Conservation (phyloP, 257 asterid genomes). For the Handroanthus guayacan region DNA sequence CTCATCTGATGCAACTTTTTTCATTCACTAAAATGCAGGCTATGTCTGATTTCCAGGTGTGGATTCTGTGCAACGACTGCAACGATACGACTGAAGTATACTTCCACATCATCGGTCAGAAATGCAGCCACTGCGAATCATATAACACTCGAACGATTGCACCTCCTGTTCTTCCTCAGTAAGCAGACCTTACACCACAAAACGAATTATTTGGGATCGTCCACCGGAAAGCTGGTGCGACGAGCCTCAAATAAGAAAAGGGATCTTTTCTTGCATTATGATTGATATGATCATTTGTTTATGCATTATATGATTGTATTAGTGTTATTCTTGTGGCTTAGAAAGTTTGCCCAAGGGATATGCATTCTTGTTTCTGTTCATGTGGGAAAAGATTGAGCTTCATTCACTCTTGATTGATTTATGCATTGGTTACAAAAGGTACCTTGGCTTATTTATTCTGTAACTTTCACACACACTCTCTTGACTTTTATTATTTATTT, state of each 20-base stretch:
- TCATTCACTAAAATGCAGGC: neutral
- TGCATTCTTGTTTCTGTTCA: conserved; percentile 27
- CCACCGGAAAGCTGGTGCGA: conserved; percentile 43
- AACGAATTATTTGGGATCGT: conserved; percentile 13
- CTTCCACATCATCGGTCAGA: conserved; percentile 91
- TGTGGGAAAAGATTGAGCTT: neutral
- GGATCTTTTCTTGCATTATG: conserved; percentile 18
- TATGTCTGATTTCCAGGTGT: conserved; percentile 55
- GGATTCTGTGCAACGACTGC: conserved; percentile 97
- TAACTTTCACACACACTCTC: too few species aligned
- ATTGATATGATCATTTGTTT: neutral
- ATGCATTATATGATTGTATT: neutral
- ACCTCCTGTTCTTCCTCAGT: conserved; percentile 89
- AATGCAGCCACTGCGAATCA: conserved; percentile 89
- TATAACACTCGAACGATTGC: conserved; percentile 86
- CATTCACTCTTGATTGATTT: too few species aligned
- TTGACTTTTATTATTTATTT: too few species aligned
- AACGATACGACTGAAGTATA: conserved; percentile 87
- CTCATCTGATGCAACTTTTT: conserved; percentile 6
- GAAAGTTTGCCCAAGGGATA: neutral
- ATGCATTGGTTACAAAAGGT: too few species aligned
- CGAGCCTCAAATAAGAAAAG: conserved; percentile 22
- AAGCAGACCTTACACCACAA: neutral
- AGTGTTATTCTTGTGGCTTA: conserved; percentile 17
- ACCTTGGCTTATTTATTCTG: too few species aligned